These are phyloP conservation scores for Leccinellum albellum DNA, from an alignment of 768 basidiomycete genomes.

Conservation along the genomic window DNA sequence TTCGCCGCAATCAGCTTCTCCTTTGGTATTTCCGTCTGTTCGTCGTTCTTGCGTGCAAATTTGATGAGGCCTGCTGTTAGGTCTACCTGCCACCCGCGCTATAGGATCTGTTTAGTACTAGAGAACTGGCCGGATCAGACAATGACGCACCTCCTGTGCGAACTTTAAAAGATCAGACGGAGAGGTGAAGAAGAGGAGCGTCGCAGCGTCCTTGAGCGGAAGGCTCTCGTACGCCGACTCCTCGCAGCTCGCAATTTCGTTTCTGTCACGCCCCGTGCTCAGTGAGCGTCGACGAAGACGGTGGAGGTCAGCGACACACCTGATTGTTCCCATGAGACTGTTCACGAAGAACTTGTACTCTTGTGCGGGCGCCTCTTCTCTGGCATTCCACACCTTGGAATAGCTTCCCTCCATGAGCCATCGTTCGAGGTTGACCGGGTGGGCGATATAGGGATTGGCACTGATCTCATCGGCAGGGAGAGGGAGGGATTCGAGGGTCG, in stretches of 20 bases:
- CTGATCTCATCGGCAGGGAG: slow-evolving; percentile 62
- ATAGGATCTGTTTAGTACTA: slow-evolving; percentile 4
- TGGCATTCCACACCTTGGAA: slow-evolving; percentile 95
- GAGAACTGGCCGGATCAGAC: neutral
- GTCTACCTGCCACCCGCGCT: slow-evolving; percentile 87
- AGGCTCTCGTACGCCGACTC: slow-evolving; percentile 91
- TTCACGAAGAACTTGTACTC: slow-evolving; percentile 96
- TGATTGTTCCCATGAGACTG: slow-evolving; percentile 89
- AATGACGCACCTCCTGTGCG: slow-evolving; percentile 63
- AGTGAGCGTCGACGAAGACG: slow-evolving; percentile 1
- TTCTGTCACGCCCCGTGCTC: slow-evolving; percentile 42
- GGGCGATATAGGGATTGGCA: slow-evolving; percentile 70
- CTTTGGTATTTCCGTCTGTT: slow-evolving; percentile 81
- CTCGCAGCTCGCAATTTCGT: slow-evolving; percentile 96
- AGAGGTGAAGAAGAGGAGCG: slow-evolving; percentile 85
- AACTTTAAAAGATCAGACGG: slow-evolving; percentile 81
- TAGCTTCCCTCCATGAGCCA: slow-evolving; percentile 99
- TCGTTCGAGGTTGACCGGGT: slow-evolving; percentile 87
- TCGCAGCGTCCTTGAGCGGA: slow-evolving; percentile 85
- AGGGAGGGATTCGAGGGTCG: slow-evolving; percentile 86
- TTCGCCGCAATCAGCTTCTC: slow-evolving; percentile 77
- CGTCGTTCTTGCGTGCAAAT: slow-evolving; percentile 80
- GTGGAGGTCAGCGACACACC: slow-evolving; percentile 43
- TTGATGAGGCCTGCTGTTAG: slow-evolving; percentile 63
- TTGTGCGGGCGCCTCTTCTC: slow-evolving; percentile 86